Base-by-base conservation (phyloP, 2,329 filamentous ascomycete species). In the Fusarium protoensiforme region DNA sequence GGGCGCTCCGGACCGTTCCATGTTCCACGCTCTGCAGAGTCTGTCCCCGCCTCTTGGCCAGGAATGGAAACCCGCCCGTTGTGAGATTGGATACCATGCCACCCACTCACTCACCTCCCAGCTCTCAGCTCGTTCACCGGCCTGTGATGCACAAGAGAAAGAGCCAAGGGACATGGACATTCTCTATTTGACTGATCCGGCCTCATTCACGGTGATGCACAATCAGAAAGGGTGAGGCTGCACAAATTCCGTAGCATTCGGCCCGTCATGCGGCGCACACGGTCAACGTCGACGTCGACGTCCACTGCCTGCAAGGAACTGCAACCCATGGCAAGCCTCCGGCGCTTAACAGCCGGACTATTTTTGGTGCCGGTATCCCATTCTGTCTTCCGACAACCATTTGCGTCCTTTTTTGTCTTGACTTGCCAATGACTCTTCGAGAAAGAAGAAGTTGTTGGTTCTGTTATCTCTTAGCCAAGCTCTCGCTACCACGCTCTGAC, bases 21-120 rank as follows among this genome's bases (percentile, higher is more conserved):
- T 51, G 58, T 62, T 64, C 61, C 59, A 61, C 57, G 58, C 31
- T 48, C 39, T 39, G 20, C 22, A 39, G 61, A 36, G 22, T 61
- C 65, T 27, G 33, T 53, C 74, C 75, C 75, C 72, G 66, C 70
- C 64, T 72, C 69, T 65, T 75, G 64, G 64, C 74, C 67, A 38
- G 48, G 77, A 65, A 61, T 64, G 74, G 75, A 59, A 68, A 68
- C 39, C 61, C 36, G 58, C 54, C 33, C 65, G 43, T 29, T 51
- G 39, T 31, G 20, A 43, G 11, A 27, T 48, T 48, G 43, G 43
- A 46, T 60, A 9, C 46, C 16, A 39, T 60, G 13, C 46, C 16
- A 39, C 20, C 29, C 43, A 53, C 16, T 24, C 48, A n/a, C 27
- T 43, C n/a, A 38, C 29, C 24, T 24, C 22, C 29, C 16, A 46